phyloP scores from a whole-genome alignment of 208 protist genomes.

The Crithidia bombi region DNA sequence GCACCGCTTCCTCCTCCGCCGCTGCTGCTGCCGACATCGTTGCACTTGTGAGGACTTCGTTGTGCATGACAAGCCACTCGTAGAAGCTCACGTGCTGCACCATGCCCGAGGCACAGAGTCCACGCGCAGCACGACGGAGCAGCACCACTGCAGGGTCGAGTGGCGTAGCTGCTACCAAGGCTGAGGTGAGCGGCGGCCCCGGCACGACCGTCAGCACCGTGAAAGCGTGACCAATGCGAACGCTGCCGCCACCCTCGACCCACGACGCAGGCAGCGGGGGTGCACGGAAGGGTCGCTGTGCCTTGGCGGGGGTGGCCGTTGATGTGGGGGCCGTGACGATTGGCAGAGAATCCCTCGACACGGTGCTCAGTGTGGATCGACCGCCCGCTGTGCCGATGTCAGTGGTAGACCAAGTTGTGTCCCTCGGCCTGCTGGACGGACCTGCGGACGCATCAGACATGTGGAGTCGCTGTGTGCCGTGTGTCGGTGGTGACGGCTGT shows the following conservation, averaged over 20 bases:
- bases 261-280: constrained; percentile 2
- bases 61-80: constrained; percentile 38
- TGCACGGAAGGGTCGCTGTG: neutral
- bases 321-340: too few relatives aligned
- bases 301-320: too few relatives aligned
- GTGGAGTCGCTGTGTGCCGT: too few relatives aligned
- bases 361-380: too few relatives aligned
- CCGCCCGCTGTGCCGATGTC: too few relatives aligned
- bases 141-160: neutral
- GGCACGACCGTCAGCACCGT: constrained; percentile 29
- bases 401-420: too few relatives aligned
- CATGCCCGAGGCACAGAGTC: constrained; percentile 13
- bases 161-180: neutral
- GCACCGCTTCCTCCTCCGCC: constrained; percentile 20
- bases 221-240: constrained; percentile 18
- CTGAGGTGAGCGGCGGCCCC: constrained; percentile 5
- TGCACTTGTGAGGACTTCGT: neutral
- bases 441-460: too few relatives aligned
- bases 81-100: constrained; percentile 21
- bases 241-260: constrained; percentile 20
- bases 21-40: neutral
- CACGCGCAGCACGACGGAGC: constrained; percentile 14
- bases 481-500: too few relatives aligned
- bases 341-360: too few relatives aligned
- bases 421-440: too few relatives aligned